Base-by-base conservation (phyloP, 495 filamentous ascomycete genomes). In the Penicillium mononematosum region DNA sequence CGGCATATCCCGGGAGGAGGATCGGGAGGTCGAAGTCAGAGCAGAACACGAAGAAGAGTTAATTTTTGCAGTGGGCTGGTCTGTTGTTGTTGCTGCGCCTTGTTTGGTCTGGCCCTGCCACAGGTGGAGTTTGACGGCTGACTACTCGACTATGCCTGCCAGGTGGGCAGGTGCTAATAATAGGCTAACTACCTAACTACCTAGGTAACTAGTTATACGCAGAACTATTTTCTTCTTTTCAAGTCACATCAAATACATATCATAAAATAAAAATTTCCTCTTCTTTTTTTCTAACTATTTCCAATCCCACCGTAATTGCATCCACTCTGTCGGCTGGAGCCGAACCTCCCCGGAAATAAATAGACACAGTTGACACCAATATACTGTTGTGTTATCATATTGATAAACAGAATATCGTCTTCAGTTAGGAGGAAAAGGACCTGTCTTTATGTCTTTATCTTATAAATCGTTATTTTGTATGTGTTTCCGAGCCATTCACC, bases 61-160 rank as follows among this genome's bases (percentile, higher is more conserved):
- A 44, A 24, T 53, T 53, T 53, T 53, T 9, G 7, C 19, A 20
- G 50, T 52, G 49, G 49, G 24, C 42, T 31, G 45, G 50, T 52
- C 16, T 34, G 39, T 46, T 53, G 41, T 59, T 50, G 45, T 57
- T 66, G 60, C 65, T 68, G 65, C 65, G 65, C 65, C 65, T 61
- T 65, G 62, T 61, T 63, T 60, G 59, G 62, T 65, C 65, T 65
- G 62, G 62, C 59, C 56, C 25, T 45, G 27, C 27, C 27, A 24
- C 27, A 29, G 27, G 65, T 64, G 64, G 64, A 67, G 62, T 45
- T 42, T 38, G 34, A 41, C 38, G 54, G 47, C 45, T 45, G 47
- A 57, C 55, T 50, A 57, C 46, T 57, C 55, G 55, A 50, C 29
- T 50, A 24, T 16, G n/a, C n/a, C n/a, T n/a, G n/a, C n/a, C n/a